These are phyloP conservation scores for Tricholoma sp. DNA, from an alignment of 768 basidiomycete genomes.

Conservation along the genomic window DNA sequence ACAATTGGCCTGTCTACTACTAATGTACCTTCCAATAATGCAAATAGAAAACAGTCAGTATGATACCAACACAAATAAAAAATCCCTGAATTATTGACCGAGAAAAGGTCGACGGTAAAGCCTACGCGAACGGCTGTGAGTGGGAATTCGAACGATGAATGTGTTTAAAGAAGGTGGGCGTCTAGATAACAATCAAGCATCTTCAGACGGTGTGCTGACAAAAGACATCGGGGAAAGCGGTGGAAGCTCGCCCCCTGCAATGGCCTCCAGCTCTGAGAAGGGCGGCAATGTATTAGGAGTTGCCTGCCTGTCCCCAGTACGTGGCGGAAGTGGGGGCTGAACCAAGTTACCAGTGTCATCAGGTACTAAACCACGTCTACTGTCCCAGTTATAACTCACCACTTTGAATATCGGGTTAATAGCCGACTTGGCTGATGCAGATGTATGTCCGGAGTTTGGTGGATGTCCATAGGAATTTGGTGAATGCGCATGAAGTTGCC, in stretches of 20 bases:
- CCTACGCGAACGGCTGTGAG: slow-evolving; percentile 16
- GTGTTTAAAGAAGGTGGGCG: slow-evolving; percentile 18
- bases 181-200: slow-evolving; percentile 33
- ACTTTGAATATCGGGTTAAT: slow-evolving; percentile 91
- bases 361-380: slow-evolving; percentile 31
- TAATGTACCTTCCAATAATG: slow-evolving; percentile 40
- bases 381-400: slow-evolving; percentile 54
- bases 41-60: slow-evolving; percentile 43
- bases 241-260: slow-evolving; percentile 71
- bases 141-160: slow-evolving; percentile 15
- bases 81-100: slow-evolving; percentile 23
- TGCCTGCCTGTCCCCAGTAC: slow-evolving; percentile 26
- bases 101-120: slow-evolving; percentile 15
- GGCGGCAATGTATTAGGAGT: slow-evolving; percentile 35
- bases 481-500: slow-evolving; percentile 43
- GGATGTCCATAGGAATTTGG: slow-evolving; percentile 55
- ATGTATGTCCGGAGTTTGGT: slow-evolving; percentile 53
- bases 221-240: slow-evolving; percentile 77
- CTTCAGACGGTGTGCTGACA: slow-evolving; percentile 36
- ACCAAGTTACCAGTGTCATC: slow-evolving; percentile 26
- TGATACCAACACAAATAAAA: slow-evolving; percentile 25
- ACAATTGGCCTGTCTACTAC: slow-evolving; percentile 50
- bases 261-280: slow-evolving; percentile 77
- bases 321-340: slow-evolving; percentile 54
- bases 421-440: slow-evolving; percentile 62